These are phyloP conservation scores for Candolleomyces aberdarensis DNA, from an alignment of 768 basidiomycete species.

Conservation along the genomic window DNA sequence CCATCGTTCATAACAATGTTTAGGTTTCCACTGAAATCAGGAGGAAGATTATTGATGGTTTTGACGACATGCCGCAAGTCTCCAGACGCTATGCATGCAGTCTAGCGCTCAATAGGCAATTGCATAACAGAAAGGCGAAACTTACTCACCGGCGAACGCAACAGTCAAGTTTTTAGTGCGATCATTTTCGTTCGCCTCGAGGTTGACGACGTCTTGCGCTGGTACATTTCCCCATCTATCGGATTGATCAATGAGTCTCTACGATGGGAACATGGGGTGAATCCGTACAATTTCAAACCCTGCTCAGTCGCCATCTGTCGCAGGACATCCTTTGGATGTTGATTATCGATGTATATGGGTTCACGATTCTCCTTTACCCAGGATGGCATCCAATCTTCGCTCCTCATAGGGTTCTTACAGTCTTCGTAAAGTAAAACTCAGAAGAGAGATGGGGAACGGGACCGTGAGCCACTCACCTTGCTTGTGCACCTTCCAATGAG, in stretches of 20 bases:
- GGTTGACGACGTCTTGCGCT: not conserved
- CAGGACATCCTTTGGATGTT: not conserved
- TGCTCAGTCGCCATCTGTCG: not conserved
- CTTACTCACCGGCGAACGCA: not conserved
- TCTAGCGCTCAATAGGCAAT: not conserved
- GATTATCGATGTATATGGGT: not conserved
- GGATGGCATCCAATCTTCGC: not conserved
- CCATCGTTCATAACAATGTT: slow-evolving; percentile 36
- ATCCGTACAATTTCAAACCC: too few species aligned
- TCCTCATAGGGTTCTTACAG: not conserved
- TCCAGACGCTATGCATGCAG: not conserved
- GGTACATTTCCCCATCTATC: not conserved
- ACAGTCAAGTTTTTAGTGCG: not conserved
- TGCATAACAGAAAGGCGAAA: too few species aligned
- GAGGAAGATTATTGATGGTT: not conserved
- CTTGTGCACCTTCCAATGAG: too few species aligned
- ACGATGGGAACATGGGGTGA: not conserved
- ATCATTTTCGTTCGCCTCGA: slow-evolving; percentile 1
- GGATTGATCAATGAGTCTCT: not conserved
- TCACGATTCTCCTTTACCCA: not conserved
- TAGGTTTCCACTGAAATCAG: slow-evolving; percentile 21
- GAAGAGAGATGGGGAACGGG: not conserved
- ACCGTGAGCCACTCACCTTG: not conserved
- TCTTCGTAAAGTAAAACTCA: not conserved
- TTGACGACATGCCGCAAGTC: slow-evolving; percentile 1